phyloP scores from a whole-genome alignment of 1,139 yeast species.

The Geotrichum aggregatum region DNA sequence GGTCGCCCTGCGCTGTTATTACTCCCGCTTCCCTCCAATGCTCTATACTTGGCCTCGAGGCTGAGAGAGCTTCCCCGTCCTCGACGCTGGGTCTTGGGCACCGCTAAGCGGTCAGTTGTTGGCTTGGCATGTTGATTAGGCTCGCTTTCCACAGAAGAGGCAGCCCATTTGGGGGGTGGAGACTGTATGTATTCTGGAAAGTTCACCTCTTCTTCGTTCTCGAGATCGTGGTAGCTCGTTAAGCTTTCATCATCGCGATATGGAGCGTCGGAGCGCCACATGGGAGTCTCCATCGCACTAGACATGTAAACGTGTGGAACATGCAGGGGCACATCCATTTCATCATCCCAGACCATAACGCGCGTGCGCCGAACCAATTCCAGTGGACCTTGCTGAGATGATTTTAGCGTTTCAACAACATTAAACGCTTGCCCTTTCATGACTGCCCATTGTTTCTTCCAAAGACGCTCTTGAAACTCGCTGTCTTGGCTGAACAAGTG shows the following conservation, averaged over 20 bases:
- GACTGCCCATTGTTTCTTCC: constrained; percentile 65
- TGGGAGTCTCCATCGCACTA: constrained; percentile 29
- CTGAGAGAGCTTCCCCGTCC: constrained; percentile 18
- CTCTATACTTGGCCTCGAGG: constrained; percentile 30
- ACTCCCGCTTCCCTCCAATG: constrained; percentile 19
- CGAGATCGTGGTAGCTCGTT: neutral
- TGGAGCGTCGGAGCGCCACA: constrained; percentile 18
- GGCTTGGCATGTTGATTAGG: neutral
- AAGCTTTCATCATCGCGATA: constrained; percentile 2
- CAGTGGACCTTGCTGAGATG: constrained; percentile 59
- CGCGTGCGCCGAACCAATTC: constrained; percentile 60
- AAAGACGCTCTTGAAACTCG: constrained; percentile 63
- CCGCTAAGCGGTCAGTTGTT: constrained; percentile 3
- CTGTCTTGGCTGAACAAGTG: constrained; percentile 52
- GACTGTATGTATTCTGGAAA: constrained; percentile 12
- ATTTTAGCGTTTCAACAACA: constrained; percentile 61
- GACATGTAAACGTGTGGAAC: constrained; percentile 34
- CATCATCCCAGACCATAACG: constrained; percentile 58
- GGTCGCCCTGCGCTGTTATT: neutral
- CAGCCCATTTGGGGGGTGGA: neutral
- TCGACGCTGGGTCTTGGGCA: neutral
- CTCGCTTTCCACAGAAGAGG: neutral
- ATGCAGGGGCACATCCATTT: constrained; percentile 53
- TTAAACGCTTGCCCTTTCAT: constrained; percentile 77
- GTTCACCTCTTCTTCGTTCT: constrained; percentile 8